phyloP scores from a whole-genome alignment of 768 basidiomycete genomes.

The Pleurotus tuoliensis region DNA sequence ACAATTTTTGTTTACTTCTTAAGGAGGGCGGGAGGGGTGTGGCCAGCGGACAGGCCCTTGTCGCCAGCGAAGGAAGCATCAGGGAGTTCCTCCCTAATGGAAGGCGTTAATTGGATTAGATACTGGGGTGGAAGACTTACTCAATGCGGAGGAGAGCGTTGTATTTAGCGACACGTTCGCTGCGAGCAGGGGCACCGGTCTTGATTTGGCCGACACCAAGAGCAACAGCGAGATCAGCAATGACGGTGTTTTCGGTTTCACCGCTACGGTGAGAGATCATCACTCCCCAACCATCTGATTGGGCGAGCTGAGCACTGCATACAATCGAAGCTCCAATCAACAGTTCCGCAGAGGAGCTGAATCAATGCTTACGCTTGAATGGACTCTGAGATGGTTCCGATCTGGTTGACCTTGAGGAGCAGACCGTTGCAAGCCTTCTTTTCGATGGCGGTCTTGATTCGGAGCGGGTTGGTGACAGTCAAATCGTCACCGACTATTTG shows the following conservation, averaged over 20 bases:
- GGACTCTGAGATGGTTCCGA: constrained; percentile 97
- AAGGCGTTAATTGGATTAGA: too few species aligned
- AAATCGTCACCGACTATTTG: constrained; percentile 96
- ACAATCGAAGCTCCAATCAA: background rate
- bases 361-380: constrained; percentile 86
- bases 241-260: constrained; percentile 96
- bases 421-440: constrained; percentile 99
- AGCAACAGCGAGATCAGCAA: constrained; percentile 93
- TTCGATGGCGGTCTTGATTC: constrained; percentile 98
- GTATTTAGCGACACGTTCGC: constrained; percentile 96
- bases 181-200: constrained; percentile 95
- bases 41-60: constrained; percentile 76
- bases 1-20: constrained; percentile 45
- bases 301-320: constrained; percentile 85
- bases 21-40: constrained; percentile 65
- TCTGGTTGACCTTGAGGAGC: constrained; percentile 99
- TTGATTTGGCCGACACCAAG: constrained; percentile 95
- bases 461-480: constrained; percentile 94
- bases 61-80: constrained; percentile 71
- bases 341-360: background rate
- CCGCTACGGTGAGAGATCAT: constrained; percentile 99
- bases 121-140: constrained; percentile 38
- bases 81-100: constrained; percentile 66
- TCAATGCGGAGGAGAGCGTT: constrained; percentile 88
- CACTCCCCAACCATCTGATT: constrained; percentile 97